Conservation (phyloP, 2,329 filamentous ascomycete genomes). For the Arthrobotrys pseudoclavata region DNA sequence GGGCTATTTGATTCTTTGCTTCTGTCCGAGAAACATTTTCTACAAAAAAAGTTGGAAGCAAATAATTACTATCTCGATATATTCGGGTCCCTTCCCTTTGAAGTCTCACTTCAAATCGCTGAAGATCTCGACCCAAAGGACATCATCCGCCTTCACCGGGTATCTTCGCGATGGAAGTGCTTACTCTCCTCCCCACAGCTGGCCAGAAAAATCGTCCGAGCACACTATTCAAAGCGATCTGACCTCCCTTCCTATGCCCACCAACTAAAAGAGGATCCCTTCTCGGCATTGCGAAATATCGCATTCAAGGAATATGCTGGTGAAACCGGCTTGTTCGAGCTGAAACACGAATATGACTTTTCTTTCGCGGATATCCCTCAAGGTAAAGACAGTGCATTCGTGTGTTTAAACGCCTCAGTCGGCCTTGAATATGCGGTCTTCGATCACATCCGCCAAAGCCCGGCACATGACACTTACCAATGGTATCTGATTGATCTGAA, state of each 20-base stretch:
- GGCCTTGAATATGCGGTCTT: constrained; percentile 29
- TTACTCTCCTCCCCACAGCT: constrained; percentile 36
- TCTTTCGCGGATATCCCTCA: not conserved
- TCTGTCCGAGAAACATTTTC: constrained; percentile 39
- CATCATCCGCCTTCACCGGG: constrained; percentile 33
- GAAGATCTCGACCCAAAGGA: constrained; percentile 37
- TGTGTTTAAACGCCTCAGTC: not conserved
- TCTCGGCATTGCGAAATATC: constrained; percentile 37
- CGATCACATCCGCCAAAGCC: not conserved
- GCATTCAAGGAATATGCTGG: constrained; percentile 41
- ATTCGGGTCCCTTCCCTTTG: constrained; percentile 35
- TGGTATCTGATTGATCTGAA: constrained; percentile 15
- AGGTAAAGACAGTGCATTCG: not conserved
- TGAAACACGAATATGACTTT: constrained; percentile 8
- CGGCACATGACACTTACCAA: not conserved
- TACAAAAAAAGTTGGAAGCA: constrained; percentile 17
- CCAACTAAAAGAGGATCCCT: constrained; percentile 28
- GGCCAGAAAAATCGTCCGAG: constrained; percentile 2
- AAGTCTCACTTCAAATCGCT: constrained; percentile 39
- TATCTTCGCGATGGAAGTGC: constrained; percentile 45
- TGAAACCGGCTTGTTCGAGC: constrained; percentile 12
- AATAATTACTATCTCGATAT: constrained; percentile 41
- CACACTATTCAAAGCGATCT: constrained; percentile 26
- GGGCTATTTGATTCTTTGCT: constrained; percentile 19
- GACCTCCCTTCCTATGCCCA: constrained; percentile 27